Base-by-base conservation (phyloP, 805 yeast species). In the Candida parachauliodes region DNA sequence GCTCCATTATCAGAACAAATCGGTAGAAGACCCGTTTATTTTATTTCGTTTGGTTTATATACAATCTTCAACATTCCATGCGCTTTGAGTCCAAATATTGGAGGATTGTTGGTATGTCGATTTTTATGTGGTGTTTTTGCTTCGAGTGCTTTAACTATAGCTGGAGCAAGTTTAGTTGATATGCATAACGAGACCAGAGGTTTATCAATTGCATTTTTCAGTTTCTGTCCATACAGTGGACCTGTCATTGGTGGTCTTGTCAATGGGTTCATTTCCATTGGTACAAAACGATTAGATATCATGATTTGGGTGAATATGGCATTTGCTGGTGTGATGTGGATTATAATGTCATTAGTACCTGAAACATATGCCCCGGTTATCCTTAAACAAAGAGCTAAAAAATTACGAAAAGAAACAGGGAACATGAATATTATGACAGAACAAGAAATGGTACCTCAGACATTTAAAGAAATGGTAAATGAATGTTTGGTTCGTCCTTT, bases 261-360 rank as follows among this genome's bases (percentile, higher is more conserved):
- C 25, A 84, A 87, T 52, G 96, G 96, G 27, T 88, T 88, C 68
- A 80, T 88, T 52, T 72, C 81, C 40, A 79, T 83, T 34, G 76
- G 80, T 42, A 74, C 91, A n/a, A 74, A 71, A 12, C 68, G 83
- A 49, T 71, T 79, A 53, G 88, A 81, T 32, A 57, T 86, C 26
- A 75, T 88, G 54, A 77, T 84, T 46, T 88, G 96, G 96, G 89
- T 87, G 39, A 88, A 88, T 57, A 77, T 88, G 86, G 95, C 89
- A 3, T 86, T 88, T 62, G 85, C 93, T 2, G 96, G 96, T 45
- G 74, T 76, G 3, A 80, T 83, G 80, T 83, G 89, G 84, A 67
- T 88, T 22, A 45, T 74, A 15, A 71, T 80, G 29, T 57, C 78
- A 10, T 49, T 71, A 12, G 75, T 88, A 21, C 97, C 96, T n/a